A percentile compares a stretch with the other conserved stretches of the same genome.
Conservation (phyloP, 805 yeast genomes). For the Maudiozyma turicensis region DNA sequence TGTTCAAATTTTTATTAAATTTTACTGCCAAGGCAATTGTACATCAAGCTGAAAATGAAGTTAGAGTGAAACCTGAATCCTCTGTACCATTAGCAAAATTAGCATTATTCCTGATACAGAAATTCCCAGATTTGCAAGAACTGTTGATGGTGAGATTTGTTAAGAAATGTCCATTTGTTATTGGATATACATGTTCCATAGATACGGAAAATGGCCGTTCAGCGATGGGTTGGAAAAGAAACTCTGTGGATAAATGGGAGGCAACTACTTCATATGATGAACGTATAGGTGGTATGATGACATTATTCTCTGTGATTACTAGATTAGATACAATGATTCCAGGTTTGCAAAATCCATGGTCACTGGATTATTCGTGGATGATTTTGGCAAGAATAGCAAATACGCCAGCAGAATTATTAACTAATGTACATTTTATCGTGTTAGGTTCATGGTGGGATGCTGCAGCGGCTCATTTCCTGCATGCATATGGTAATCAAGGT, state of each 20-base stretch:
- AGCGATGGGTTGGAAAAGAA: constrained; percentile 82
- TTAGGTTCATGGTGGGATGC: constrained; percentile 91
- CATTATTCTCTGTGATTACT: constrained; percentile 70
- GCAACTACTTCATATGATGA: constrained; percentile 68
- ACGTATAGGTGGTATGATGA: constrained; percentile 75
- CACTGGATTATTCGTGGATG: constrained; percentile 48
- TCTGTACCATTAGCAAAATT: constrained; percentile 73
- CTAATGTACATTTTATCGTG: constrained; percentile 62
- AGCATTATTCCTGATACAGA: constrained; percentile 43
- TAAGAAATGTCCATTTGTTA: constrained; percentile 81
- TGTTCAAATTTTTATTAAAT: constrained; percentile 67
- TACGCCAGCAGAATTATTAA: constrained; percentile 37
- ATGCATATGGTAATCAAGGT: constrained; percentile 61
- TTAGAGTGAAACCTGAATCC: constrained; percentile 63
- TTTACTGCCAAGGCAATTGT: constrained; percentile 78
- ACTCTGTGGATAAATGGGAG: constrained; percentile 33
- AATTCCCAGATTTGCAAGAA: constrained; percentile 35
- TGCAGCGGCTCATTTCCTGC: constrained; percentile 45
- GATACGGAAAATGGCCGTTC: constrained; percentile 75
- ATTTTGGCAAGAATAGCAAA: constrained; percentile 67
- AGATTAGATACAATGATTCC: constrained; percentile 28
- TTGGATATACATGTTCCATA: constrained; percentile 69
- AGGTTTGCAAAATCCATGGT: constrained; percentile 3
- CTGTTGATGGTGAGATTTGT: constrained; percentile 64
- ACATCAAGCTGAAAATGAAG: constrained; percentile 89